Conservation (phyloP, 208 protist species). For the Leishmania lainsoni region DNA sequence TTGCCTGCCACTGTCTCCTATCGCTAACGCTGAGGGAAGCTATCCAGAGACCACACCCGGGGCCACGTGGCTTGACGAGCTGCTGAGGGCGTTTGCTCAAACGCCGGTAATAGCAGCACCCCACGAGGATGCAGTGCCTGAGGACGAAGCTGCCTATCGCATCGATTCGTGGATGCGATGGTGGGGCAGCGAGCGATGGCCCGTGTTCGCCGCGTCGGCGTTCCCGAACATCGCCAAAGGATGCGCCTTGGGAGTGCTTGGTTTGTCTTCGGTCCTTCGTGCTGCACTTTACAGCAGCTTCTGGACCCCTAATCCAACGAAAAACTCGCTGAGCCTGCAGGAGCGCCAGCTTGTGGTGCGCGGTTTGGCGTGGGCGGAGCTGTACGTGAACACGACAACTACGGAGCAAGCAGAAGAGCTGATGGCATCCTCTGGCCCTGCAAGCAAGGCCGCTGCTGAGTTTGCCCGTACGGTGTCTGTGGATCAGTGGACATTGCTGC, state of each 20-base stretch:
- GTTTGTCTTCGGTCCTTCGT: constrained; percentile 23
- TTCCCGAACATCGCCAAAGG: constrained; percentile 18
- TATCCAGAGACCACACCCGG: constrained; percentile 32
- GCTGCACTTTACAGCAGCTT: constrained; percentile 24
- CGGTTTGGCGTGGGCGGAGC: constrained; percentile 74
- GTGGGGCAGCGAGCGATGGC: constrained; percentile 28
- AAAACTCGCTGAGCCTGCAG: not conserved
- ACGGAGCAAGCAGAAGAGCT: not conserved
- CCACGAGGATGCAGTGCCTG: not conserved
- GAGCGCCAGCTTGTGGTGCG: constrained; percentile 40
- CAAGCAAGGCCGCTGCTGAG: constrained; percentile 33
- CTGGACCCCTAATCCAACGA: not conserved
- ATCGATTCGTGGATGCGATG: constrained; percentile 29
- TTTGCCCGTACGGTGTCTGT: constrained; percentile 48
- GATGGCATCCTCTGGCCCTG: not conserved
- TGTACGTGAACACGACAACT: constrained; percentile 40
- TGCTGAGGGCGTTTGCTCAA: constrained; percentile 36
- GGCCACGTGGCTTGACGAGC: constrained; percentile 57
- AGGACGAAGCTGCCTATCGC: not conserved
- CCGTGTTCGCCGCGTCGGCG: constrained; percentile 11
- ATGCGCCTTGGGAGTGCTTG: constrained; percentile 25
- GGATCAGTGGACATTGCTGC: constrained; percentile 58
- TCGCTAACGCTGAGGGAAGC: constrained; percentile 68
- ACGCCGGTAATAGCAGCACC: constrained; percentile 13
- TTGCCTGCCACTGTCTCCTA: constrained; percentile 58